Base-by-base conservation (phyloP, 805 yeast genomes). In the Starmerella stellata region DNA sequence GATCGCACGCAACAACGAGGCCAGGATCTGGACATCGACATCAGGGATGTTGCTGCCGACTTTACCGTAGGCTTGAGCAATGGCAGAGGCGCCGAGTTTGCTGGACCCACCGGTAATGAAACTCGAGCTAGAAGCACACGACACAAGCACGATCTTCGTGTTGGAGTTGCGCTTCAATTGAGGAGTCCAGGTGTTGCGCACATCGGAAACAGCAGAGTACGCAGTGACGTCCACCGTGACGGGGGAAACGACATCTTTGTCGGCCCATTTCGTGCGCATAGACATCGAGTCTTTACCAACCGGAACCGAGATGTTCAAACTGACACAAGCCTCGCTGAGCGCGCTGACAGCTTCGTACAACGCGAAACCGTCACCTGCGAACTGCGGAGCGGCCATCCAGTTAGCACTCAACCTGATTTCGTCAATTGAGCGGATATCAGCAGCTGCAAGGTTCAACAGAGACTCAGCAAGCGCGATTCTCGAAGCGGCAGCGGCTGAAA, bases 281-380 rank as follows among this genome's bases (percentile, higher is more conserved):
- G 96, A 83, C 95, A 90, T 83, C 27, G 95, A 83, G 60, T 90
- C 99, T 63, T 90, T 90, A 49, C 99, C 99, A 28, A 90, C 99
- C 13, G 99, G 99, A 42, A 90, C 82, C 17, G 92, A 69, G 44
- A 90, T 63, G 33, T 93, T 95, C 48, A 90, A 69, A 43, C 72
- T 87, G 18, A 96, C 95, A 62, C 98, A 90, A 52, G 92, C 67
- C 47, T 82, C 95, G 49, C 95, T 95, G 52, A 90, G 74, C 4
- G 96, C 96, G 61, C 83, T 85, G 35, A 90, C 98, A 35, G 95
- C 98, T 60, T 83, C 95, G 56, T 87, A 90, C 45, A 90, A 66
- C 45, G 82, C 85, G 38, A 92, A 69, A 44, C 98, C 98, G 61
- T 90, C 98, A 52, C 96, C 96, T 18, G 72, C 73, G 52, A 85